Base-by-base conservation (phyloP, 2,329 filamentous ascomycete species). In the Neofusicoccum parvum region DNA sequence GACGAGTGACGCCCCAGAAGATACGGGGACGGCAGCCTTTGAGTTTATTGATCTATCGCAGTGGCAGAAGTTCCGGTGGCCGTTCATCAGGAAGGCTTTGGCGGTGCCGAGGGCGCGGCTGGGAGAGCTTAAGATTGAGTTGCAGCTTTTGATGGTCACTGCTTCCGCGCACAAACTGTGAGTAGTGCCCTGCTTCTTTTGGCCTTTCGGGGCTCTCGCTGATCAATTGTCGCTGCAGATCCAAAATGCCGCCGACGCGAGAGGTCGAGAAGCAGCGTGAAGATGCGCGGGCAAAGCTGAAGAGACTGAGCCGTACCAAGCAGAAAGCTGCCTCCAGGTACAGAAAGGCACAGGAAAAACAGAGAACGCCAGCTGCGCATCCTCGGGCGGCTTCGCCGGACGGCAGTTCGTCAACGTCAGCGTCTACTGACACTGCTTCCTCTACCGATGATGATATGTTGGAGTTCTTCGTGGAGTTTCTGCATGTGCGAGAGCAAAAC, bases 101-200 rank as follows among this genome's bases (percentile, higher is more conserved):
- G 37, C 37, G 5, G 51, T 17, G 36, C 51, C 51, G 17, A 27
- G 51, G 17, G 51, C 36, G 36, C 36, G 37, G 10, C 9, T 56
- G 17, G 51, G 51, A 11, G 51, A 56, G 20, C 20, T 56, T 3
- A 56, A 43, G 51, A 5, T 56, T 14, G 36, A 56, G 36, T 27
- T 56, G 17, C 51, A 56, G 37, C 20, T 56, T 20, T 27, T 56
- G 37, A 56, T 56, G 51, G 51, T 56, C 15, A 56, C 17, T 6
- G 51, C 51, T 1, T 41, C 51, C 2, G 51, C 51, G 11, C 51
- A 56, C 11, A 56, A 56, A 15, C 20, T 56, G 51, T 56, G 15
- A 56, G 51, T 54, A n/a, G 6, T 43, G 46, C 46, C 20, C 3
- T 23, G 20, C 20, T 20, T 9, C 17, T 3, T 7, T n/a, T 27